Base-by-base conservation (phyloP, 129 eudicot genomes). In the Artemisia annua region DNA sequence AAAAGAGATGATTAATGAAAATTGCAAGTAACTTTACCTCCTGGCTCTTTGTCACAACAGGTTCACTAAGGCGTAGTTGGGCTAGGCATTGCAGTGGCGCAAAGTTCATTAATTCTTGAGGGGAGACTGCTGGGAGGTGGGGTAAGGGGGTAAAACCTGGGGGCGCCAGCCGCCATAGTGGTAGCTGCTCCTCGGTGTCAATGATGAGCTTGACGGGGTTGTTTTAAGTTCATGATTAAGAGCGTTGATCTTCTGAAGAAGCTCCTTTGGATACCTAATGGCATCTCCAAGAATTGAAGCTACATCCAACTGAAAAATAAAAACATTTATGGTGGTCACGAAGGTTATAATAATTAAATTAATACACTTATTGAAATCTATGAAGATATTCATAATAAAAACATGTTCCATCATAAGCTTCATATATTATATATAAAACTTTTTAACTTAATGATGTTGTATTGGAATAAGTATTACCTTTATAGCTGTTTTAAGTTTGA, bases 281-380 rank as follows among this genome's bases (percentile, higher is more conserved):
- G 97, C 99, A 79, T 95, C 97, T 39, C 96, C 97, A 6, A 90
- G 89, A 51, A 95, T 95, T 22, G 99, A 90, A 69, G 97, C 99
- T 62, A 97, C 80, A 59, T 95, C 97, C 96, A 95, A 86, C 99
- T 94, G 79, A 32, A 15, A n/a, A 46, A 58, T 15, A 73, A 54
- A 0, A 63, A 56, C 65, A 77, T 77, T 57, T 26, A 75, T 56
- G 32, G 35, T 46, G 1, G 2, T 48, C 28, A 67, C 59, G 69
- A 24, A 30, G 39, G 43, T 14, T 15, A 39, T 22, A 48, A 24
- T 24, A 2, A 24, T 24, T 24, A 24, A 55, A 55, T 16, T 24
- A 55, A 17, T 55, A 18, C 61, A 19, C 26, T 55, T 55, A 15
- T 16, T 9, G 1, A 5, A 17, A 17, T 55, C 24, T 55, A 55